A percentile compares a stretch with the other conserved stretches of the same genome.
phyloP scores from a whole-genome alignment of 2,329 filamentous ascomycete species.

The Pyricularia sp. region DNA sequence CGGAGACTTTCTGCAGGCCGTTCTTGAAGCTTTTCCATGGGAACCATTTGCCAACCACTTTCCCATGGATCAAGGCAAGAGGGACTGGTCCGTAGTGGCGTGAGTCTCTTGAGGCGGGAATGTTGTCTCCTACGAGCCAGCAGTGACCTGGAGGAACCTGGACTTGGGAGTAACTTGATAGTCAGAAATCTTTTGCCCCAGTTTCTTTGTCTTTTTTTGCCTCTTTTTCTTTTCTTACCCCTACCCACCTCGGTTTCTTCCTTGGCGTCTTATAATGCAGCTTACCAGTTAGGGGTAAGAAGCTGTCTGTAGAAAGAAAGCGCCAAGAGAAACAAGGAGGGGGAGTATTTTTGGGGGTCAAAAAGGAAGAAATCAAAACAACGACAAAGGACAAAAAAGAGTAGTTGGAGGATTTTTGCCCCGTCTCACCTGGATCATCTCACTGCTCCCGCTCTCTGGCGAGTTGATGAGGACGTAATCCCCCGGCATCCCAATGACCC shows the following conservation, averaged over 20 bases:
- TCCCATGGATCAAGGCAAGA: conserved; percentile 73
- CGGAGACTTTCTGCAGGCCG: neutral
- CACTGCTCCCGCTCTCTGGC: conserved; percentile 36
- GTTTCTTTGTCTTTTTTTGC: neutral
- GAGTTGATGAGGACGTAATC: conserved; percentile 65
- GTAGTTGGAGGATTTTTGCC: neutral
- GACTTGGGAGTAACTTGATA: neutral
- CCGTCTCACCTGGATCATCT: conserved; percentile 55
- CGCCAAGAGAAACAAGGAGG: neutral
- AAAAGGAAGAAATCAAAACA: neutral
- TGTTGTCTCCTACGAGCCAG: conserved; percentile 83
- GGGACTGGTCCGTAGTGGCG: conserved; percentile 80
- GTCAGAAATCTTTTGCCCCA: neutral
- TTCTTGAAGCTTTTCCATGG: conserved; percentile 19
- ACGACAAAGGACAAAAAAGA: neutral
- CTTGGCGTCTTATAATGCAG: neutral
- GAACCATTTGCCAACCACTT: conserved; percentile 56
- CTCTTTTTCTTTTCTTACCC: neutral
- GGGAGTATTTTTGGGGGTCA: neutral
- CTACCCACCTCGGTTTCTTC: neutral
- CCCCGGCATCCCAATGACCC: conserved; percentile 66
- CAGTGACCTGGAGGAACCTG: conserved; percentile 91
- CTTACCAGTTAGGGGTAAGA: neutral
- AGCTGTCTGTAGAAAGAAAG: neutral
- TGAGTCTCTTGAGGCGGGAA: conserved; percentile 77